Base-by-base conservation (phyloP, 169 alveolate genomes). In the Plasmodium fragile region DNA sequence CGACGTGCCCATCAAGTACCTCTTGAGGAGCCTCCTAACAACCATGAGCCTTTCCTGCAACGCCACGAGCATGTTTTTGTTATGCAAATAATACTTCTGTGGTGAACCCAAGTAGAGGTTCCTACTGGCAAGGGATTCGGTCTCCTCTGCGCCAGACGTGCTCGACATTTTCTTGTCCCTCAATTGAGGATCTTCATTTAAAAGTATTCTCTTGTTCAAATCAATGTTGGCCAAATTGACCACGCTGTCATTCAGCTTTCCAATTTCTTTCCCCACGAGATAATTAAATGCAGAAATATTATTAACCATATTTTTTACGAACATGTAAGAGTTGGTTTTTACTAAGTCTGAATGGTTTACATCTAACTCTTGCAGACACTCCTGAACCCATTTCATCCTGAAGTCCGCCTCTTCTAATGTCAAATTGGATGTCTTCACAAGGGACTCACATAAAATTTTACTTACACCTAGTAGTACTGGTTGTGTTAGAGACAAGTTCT, bases 391-490 rank as follows among this genome's bases (percentile, higher is more conserved):
- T n/a, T 79, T 89, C 32, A 79, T 30, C 18, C 94, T 65, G 65
- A 79, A 89, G 49, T 70, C 94, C 2, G 82, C 81, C 1, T 59
- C 90, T 1, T 89, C 90, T 16, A 89, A 22, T 59, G 89, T 25
- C 34, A 80, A 28, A 6, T 89, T 69, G 0, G 36, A n/a, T 55
- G 83, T 41, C 36, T 45, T 89, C 18, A 65, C 43, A 28, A 89
- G 71, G 2, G 94, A 79, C 10, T 89, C 91, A 89, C 94, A 89
- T 41, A 89, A 65, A 3, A 80, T 80, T 59, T 89, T 89, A n/a
- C 94, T 28, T 59, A 89, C 79, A 4, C 94, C 90, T 59, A 89
- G 81, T 22, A 89, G 72, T 4, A 69, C 94, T 18, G 94, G 89
- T 65, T 89, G 94, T 25, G 91, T 89, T 78, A 89, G 79, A 34